Evolutionary conservation across 805 yeast genomes (phyloP).

Genomic region (Saccharomyces paradoxus): DNA sequence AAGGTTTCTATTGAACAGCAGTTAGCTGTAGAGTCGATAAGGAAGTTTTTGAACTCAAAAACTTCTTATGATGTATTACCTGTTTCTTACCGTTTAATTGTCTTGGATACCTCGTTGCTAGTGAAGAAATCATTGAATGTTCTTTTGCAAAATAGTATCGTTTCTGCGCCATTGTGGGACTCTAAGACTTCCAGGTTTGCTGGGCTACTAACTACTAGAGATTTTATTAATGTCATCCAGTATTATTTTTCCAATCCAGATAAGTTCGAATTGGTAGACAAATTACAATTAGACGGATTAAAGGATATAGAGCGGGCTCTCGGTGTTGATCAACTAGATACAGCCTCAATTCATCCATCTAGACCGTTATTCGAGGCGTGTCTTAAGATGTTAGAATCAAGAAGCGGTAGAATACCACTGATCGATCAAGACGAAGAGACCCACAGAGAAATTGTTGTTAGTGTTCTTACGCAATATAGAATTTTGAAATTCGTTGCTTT

Average conservation of each 20-base stretch:
- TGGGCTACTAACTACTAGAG: slow-evolving; percentile 84
- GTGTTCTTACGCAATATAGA: slow-evolving; percentile 92
- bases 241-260: slow-evolving; percentile 87
- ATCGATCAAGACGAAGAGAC: slow-evolving; percentile 92
- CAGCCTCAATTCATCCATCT: slow-evolving; percentile 83
- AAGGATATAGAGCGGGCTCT: slow-evolving; percentile 81
- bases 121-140: slow-evolving; percentile 89
- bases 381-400: slow-evolving; percentile 77
- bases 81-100: slow-evolving; percentile 85
- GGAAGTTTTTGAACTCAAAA: slow-evolving; percentile 76
- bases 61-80: slow-evolving; percentile 96
- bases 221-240: slow-evolving; percentile 90
- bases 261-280: slow-evolving; percentile 79
- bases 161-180: slow-evolving; percentile 96
- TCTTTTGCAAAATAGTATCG: slow-evolving; percentile 84
- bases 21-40: slow-evolving; percentile 72
- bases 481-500: slow-evolving; percentile 90
- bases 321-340: slow-evolving; percentile 80
- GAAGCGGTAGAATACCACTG: slow-evolving; percentile 87
- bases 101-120: slow-evolving; percentile 81
- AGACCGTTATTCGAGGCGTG: slow-evolving; percentile 87
- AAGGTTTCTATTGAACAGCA: slow-evolving; percentile 50
- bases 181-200: slow-evolving; percentile 83
- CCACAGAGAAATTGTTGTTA: slow-evolving; percentile 86
- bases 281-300: slow-evolving; percentile 73